phyloP scores from a whole-genome alignment of 1,284 basidiomycete species.

The Marasmius sp. region DNA sequence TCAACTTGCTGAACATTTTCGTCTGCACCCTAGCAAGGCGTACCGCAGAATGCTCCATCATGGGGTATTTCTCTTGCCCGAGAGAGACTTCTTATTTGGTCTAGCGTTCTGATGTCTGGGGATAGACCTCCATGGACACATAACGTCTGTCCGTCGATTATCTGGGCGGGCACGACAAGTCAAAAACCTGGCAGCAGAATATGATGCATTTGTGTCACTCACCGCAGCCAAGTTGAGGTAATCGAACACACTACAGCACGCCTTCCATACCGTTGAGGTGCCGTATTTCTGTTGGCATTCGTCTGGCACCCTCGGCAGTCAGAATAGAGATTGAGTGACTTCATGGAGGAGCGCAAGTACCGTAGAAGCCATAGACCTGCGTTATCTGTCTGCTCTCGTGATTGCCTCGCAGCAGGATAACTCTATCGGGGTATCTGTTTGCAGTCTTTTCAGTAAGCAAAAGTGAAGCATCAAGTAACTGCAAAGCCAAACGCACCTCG shows the following conservation, averaged over 20 bases:
- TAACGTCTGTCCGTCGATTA: constrained; percentile 88
- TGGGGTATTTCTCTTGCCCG: constrained; percentile 95
- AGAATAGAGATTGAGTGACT: neutral
- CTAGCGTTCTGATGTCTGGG: constrained; percentile 89
- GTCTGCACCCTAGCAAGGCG: constrained; percentile 23
- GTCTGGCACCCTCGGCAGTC: constrained; percentile 47
- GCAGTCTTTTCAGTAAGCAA: neutral
- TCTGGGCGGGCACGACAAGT: constrained; percentile 44
- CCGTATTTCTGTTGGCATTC: constrained; percentile 98
- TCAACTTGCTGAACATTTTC: neutral
- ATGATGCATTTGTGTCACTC: constrained; percentile 29
- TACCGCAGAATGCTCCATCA: constrained; percentile 96
- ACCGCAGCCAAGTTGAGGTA: constrained; percentile 92
- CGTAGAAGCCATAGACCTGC: constrained; percentile 98
- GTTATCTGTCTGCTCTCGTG: constrained; percentile 97
- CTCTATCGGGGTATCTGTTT: constrained; percentile 85
- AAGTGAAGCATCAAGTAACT: neutral
- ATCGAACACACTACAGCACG: constrained; percentile 94
- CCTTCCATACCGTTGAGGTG: constrained; percentile 92
- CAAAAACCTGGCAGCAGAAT: neutral
- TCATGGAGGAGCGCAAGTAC: constrained; percentile 42
- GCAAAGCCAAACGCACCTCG: constrained; percentile 54
- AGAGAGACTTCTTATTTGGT: constrained; percentile 90
- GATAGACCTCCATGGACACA: constrained; percentile 94
- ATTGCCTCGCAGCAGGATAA: constrained; percentile 91